Conservation (phyloP, 257 asterid genomes). For the Rauvolfia tetraphylla region DNA sequence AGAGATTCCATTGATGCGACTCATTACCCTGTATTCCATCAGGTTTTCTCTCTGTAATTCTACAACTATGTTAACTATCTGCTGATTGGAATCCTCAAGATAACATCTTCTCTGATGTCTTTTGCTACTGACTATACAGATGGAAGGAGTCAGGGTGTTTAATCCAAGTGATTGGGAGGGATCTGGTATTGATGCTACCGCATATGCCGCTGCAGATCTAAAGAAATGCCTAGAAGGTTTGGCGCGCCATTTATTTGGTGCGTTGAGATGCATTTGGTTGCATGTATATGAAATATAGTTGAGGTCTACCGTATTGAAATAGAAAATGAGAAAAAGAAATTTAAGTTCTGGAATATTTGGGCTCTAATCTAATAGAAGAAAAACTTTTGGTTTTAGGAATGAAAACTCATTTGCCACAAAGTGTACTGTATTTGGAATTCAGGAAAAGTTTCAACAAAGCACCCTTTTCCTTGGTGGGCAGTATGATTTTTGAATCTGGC, state of each 20-base stretch:
- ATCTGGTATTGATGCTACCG: constrained; percentile 57
- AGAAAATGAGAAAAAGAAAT: neutral
- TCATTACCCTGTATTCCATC: constrained; percentile 98
- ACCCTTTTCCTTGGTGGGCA: too few species aligned
- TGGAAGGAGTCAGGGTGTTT: constrained; percentile 98
- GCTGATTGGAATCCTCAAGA: neutral
- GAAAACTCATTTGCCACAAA: too few species aligned
- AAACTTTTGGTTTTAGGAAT: too few species aligned
- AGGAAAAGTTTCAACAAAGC: too few species aligned
- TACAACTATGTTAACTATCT: constrained; percentile 2
- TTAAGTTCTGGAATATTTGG: neutral
- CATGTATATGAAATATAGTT: constrained; percentile 6
- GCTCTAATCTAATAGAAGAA: too few species aligned
- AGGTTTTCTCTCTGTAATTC: constrained; percentile 41
- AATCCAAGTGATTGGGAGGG: constrained; percentile 73
- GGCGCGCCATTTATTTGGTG: constrained; percentile 80
- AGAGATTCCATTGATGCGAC: constrained; percentile 94
- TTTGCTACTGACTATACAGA: constrained; percentile 39
- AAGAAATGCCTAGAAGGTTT: constrained; percentile 94
- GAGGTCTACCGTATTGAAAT: neutral
- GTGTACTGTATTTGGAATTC: too few species aligned
- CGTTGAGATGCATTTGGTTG: constrained; percentile 9
- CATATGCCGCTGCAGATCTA: constrained; percentile 87
- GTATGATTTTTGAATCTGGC: too few species aligned
- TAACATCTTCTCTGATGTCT: constrained; percentile 17